Base-by-base conservation (phyloP, 179 eudicot species). In the Monotropa hypopitys region DNA sequence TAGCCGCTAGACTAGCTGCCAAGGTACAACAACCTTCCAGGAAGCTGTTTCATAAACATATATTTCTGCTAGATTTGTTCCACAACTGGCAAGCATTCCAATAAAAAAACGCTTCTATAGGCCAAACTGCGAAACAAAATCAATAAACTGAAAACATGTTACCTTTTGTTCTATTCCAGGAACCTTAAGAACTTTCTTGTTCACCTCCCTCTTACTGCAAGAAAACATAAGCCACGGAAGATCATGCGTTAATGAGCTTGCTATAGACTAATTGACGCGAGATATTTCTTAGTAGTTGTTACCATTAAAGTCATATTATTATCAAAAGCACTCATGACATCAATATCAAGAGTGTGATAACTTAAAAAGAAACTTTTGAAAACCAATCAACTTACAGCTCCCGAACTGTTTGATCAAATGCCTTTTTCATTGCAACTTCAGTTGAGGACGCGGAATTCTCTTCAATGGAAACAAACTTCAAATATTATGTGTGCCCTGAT, bases 131-230 rank as follows among this genome's bases (percentile, higher is more conserved):
- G 7, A 33, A 45, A 65, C 5, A 62, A 46, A 43, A 7, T 42
- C 2, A 16, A 15, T 54, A 28, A 30, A 7, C 10, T 15, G 42
- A 45, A 61, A 21, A 35, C 49, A 62, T 4, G 11, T 75, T 85
- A 93, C 99, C 91, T 95, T 95, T 82, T 91, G 97, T 75, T 95
- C 99, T 71, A 95, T 78, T 18, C 95, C 88, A 72, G 98, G 99
- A 87, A 95, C 97, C 84, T 91, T 95, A 42, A 93, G 98, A 85
- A 95, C 99, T 84, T 95, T 95, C 84, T 95, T 95, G 82, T 93
- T 95, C 65, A 95, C 99, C 84, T 82, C 98, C 84, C 99, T 91
- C 87, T 91, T 95, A 80, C 99, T 95, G 90, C 88, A 85, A 82
- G 69, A 49, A 77, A 57, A 77, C 50, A 84, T 11, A 20, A 74